A percentile compares a stretch with the other conserved stretches of the same genome.
Evolutionary conservation across 257 asterid genomes (phyloP).

Genomic region (Scutellaria barbata): DNA sequence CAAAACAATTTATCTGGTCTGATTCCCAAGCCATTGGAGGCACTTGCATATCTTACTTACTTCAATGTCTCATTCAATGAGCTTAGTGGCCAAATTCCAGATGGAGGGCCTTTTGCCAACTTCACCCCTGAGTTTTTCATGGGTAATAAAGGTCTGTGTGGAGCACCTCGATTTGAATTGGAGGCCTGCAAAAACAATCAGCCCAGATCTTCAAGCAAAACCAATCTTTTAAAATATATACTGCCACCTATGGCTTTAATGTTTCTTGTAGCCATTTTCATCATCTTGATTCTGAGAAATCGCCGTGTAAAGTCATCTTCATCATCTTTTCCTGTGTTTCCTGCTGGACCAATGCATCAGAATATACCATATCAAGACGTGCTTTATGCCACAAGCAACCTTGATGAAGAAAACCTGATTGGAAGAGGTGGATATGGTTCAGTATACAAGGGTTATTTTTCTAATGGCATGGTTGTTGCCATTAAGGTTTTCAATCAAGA

Average conservation of each 20-base stretch:
- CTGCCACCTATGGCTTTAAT: conserved; percentile 7
- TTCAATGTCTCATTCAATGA: conserved; percentile 18
- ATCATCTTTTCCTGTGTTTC: not conserved
- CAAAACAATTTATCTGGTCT: not conserved
- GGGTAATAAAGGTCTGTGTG: conserved; percentile 24
- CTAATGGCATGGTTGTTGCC: conserved; percentile 21
- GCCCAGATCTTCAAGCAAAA: not conserved
- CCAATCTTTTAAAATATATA: not conserved
- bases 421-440: conserved; percentile 26
- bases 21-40: not conserved
- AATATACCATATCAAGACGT: not conserved
- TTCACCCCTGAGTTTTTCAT: not conserved
- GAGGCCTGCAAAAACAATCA: not conserved
- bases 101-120: conserved; percentile 10
- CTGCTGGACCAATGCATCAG: not conserved
- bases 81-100: conserved; percentile 14
- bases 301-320: not conserved
- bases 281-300: not conserved
- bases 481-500: conserved; percentile 24
- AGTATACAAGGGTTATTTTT: conserved; percentile 24
- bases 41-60: conserved; percentile 1
- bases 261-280: not conserved
- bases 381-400: conserved; percentile 19
- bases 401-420: conserved; percentile 6
- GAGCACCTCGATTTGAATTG: not conserved